Evolutionary conservation across 352 stramenopile species (phyloP).

Genomic region (Poterioochromonas sp.): DNA sequence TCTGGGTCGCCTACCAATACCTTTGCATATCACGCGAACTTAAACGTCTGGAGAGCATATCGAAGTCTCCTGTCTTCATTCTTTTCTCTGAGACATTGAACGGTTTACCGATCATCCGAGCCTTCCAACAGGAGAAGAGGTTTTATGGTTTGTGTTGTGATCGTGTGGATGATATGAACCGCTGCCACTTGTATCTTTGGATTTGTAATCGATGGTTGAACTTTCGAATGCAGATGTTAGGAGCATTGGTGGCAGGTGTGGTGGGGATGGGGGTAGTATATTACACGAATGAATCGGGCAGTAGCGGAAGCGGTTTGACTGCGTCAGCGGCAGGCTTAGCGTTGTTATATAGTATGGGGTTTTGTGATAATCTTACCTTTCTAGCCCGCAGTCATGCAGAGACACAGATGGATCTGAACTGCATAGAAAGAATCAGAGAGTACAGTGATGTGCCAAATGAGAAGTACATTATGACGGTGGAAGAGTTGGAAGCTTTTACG

Average conservation of each 20-base stretch:
- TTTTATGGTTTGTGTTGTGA: conserved; percentile 41
- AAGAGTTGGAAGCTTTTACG: too few species aligned
- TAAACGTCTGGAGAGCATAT: conserved; percentile 87
- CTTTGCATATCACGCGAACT: conserved; percentile 45
- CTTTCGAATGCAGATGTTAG: conserved; percentile 52
- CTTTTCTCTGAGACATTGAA: conserved; percentile 71
- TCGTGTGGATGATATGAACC: not conserved
- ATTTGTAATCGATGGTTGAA: conserved; percentile 51
- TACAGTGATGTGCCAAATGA: not conserved
- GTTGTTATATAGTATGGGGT: not conserved
- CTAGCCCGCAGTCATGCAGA: conserved; percentile 3
- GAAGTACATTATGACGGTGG: too few species aligned
- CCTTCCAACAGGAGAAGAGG: conserved; percentile 53
- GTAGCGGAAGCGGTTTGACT: not conserved
- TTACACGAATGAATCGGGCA: not conserved
- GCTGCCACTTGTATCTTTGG: conserved; percentile 21
- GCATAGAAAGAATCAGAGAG: conserved; percentile 4
- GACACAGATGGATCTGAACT: conserved; percentile 23
- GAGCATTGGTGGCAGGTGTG: not conserved
- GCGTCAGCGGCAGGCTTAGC: not conserved
- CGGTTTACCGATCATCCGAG: conserved; percentile 76
- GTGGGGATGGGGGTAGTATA: not conserved
- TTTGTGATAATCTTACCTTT: conserved; percentile 21
- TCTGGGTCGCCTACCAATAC: not conserved
- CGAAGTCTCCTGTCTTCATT: conserved; percentile 68